Conservation (phyloP, 495 filamentous ascomycete genomes). For the Talaromyces adpressus region DNA sequence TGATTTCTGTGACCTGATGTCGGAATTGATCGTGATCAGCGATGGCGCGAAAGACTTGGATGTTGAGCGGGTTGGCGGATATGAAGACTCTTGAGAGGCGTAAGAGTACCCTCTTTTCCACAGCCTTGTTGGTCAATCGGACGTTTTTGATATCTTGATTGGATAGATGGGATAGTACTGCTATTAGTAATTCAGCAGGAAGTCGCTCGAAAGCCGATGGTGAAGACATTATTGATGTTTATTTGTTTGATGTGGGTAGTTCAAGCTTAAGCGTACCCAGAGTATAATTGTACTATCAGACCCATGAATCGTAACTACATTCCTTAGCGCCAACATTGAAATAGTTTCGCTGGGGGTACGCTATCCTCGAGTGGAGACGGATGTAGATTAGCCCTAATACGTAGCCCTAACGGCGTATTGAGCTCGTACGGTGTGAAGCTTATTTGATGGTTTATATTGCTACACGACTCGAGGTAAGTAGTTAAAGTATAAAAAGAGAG, state of each 20-base stretch:
- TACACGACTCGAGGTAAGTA: neutral
- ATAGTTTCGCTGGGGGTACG: neutral
- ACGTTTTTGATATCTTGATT: conserved; percentile 20
- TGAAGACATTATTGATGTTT: no score
- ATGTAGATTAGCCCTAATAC: neutral
- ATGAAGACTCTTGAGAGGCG: conserved; percentile 19
- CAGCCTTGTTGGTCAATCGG: conserved; percentile 15
- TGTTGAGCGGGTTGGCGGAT: conserved; percentile 18
- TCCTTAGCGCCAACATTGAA: no score
- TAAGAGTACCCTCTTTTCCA: conserved; percentile 11
- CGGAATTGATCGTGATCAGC: conserved; percentile 18
- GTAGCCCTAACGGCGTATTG: neutral
- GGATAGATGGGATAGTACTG: conserved; percentile 11
- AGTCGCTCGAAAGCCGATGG: no score
- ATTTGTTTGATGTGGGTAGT: no score
- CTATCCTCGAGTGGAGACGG: no score
- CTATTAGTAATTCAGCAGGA: no score
- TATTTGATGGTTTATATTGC: neutral
- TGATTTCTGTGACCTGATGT: conserved; percentile 16
- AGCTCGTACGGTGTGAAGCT: neutral
- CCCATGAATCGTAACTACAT: no score
- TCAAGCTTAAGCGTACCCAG: no score
- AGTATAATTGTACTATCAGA: no score
- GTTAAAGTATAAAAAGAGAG: neutral
- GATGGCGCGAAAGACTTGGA: conserved; percentile 20